Percentiles rank a stretch among this genome's conserved stretches.
Conservation (phyloP, 2,329 filamentous ascomycete genomes). For the Alternaria metachromatica region DNA sequence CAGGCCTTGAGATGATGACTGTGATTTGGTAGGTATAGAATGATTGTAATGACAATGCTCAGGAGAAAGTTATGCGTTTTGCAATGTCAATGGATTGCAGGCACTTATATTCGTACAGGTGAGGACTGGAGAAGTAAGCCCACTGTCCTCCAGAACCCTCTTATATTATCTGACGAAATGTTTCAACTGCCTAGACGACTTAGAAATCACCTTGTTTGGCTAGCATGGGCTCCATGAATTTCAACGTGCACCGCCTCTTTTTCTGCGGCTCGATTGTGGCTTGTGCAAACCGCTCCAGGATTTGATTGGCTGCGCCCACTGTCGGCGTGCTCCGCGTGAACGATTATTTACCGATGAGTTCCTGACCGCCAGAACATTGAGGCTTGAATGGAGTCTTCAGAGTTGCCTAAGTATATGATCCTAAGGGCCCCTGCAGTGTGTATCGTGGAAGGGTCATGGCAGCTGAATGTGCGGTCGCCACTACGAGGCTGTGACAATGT, state of each 20-base stretch:
- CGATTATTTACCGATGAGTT: constrained; percentile 13
- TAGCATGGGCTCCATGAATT: constrained; percentile 11
- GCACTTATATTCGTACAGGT: constrained; percentile 11
- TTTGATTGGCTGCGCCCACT: constrained; percentile 18
- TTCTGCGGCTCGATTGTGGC: constrained; percentile 18
- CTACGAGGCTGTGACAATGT: constrained; percentile 22
- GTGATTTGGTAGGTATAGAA: background rate
- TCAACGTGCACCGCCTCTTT: constrained; percentile 10
- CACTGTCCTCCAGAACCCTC: constrained; percentile 1
- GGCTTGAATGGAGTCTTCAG: constrained; percentile 8
- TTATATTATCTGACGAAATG: constrained; percentile 19
- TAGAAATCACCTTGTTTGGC: constrained; percentile 4
- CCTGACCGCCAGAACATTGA: constrained; percentile 14
- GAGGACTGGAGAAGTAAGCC: background rate
- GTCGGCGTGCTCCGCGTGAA: constrained; percentile 12
- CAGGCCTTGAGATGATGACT: background rate
- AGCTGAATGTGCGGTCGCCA: constrained; percentile 23
- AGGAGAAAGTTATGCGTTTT: background rate
- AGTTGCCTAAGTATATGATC: background rate
- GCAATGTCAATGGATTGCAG: background rate
- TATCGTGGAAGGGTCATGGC: constrained; percentile 14
- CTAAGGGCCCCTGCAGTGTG: constrained; percentile 13
- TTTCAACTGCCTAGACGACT: constrained; percentile 20
- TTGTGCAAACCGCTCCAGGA: constrained; percentile 6
- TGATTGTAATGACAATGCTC: background rate